Conservation (phyloP, 768 basidiomycete species). For the Pseudohyphozyma bogoriensis region DNA sequence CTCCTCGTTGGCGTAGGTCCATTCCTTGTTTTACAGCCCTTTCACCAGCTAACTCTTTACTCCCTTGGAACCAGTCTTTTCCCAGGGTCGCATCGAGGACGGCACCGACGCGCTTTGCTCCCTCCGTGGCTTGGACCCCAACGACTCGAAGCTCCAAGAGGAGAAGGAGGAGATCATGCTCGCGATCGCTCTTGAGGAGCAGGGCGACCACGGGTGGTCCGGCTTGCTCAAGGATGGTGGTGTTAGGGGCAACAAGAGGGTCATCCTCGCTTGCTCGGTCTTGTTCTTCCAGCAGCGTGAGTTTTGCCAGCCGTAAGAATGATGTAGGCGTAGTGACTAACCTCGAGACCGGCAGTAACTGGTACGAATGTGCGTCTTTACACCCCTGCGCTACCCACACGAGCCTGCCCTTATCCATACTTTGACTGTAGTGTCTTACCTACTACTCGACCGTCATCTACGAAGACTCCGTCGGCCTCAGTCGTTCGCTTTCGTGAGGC, state of each 20-base stretch:
- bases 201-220: conserved; percentile 5
- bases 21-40: no score
- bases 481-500: no score
- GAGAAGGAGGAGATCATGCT: conserved; percentile 14
- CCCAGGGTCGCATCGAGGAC: not conserved
- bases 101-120: not conserved
- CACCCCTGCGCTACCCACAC: no score
- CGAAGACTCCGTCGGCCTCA: conserved; percentile 29
- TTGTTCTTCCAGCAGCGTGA: conserved; percentile 63
- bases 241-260: no score
- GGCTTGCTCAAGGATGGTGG: no score
- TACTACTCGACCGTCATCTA: conserved; percentile 49
- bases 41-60: no score
- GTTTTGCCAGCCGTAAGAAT: conserved; percentile 57
- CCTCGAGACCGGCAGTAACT: no score
- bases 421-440: no score
- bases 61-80: no score
- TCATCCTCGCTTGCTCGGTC: conserved; percentile 36
- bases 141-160: not conserved
- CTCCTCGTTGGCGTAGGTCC: conserved; percentile 11
- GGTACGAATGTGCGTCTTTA: no score
- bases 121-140: not conserved
- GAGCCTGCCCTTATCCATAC: no score
- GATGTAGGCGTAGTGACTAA: no score
- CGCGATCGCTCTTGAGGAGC: conserved; percentile 14